phyloP scores from a whole-genome alignment of 139 green algal species.

The Spirogloea muscicola region DNA sequence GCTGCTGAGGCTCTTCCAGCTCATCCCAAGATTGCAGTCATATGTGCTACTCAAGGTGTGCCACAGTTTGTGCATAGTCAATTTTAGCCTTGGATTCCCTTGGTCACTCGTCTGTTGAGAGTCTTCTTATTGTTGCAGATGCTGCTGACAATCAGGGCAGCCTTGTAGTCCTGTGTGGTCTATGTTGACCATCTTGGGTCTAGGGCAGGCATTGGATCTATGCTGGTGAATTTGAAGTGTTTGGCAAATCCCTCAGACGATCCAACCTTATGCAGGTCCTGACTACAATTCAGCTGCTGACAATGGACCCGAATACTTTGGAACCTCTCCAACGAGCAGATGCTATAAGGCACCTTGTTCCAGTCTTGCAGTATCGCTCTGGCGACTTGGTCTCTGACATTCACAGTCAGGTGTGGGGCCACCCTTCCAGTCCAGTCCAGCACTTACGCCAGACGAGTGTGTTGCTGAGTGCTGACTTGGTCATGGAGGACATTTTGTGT shows the following conservation, averaged over 20 bases:
- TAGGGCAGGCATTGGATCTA: no score
- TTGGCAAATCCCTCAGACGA: background rate
- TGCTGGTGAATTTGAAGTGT: background rate
- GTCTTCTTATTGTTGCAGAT: conserved; percentile 1
- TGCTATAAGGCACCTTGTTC: conserved; percentile 34
- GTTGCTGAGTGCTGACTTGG: no score
- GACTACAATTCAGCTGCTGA: conserved; percentile 21
- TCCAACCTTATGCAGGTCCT: conserved; percentile 18
- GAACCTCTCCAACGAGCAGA: conserved; percentile 43
- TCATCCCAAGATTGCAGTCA: background rate
- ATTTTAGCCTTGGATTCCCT: background rate
- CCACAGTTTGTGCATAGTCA: background rate
- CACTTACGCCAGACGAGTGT: background rate
- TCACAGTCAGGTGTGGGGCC: conserved; percentile 13
- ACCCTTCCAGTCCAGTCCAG: no score
- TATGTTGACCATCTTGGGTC: no score
- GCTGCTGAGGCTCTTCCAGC: conserved; percentile 18
- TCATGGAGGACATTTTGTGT: no score
- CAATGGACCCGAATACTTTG: conserved; percentile 7
- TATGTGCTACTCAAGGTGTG: conserved; percentile 29
- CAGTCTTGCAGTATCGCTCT: background rate
- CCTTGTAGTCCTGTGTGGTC: background rate
- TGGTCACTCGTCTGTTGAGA: background rate
- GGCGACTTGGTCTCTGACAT: conserved; percentile 1
- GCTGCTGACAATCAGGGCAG: background rate